Base-by-base conservation (phyloP, 2,329 filamentous ascomycete genomes). In the Nothophaeocryptopus gaeumannii region DNA sequence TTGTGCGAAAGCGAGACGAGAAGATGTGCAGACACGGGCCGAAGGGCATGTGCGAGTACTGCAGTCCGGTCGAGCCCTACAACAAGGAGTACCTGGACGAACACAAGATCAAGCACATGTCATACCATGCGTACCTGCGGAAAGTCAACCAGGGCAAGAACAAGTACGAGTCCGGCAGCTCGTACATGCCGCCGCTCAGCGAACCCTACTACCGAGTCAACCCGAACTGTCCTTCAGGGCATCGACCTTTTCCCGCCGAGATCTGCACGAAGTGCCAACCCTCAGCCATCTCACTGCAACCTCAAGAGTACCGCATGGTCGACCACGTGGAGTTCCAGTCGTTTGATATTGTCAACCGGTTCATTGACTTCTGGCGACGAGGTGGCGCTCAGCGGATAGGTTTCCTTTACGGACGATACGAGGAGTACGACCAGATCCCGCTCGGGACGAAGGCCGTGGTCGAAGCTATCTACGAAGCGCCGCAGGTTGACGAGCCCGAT, bases 1-100 rank as follows among this genome's bases (percentile, higher is more conserved):
- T 96, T 44, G 75, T 82, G 14, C 79, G 91, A 55, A 80, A 80
- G 54, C 79, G 79, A 51, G 89, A 95, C 67, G 69, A 73, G 51
- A 88, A 88, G 67, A 93, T 99, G 90, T 99, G 93, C 74, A 85
- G 89, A 55, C 93, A 99, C 69, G 92, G 92, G 1, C 85, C 87
- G 44, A 97, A 96, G 72, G 93, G 93, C 68, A 99, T 99, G 93
- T 99, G 93, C 71, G 93, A 99, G 72, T 95, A 96, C 72, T 99
- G 93, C 74, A 95, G 95, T 82, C 95, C 95, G 0, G 74, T 97
- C 43, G 93, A 99, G 65, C 93, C 93, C 1, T 99, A 95, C 71
- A 85, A 95, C 64, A 71, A 86, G n/a, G 84, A 84, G 48, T 96
- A 96, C 63, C 79, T 99, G 13, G 82, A 83, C 29, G 92, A 99